Base-by-base conservation (phyloP, 2,329 filamentous ascomycete genomes). In the Thelonectria discophora region DNA sequence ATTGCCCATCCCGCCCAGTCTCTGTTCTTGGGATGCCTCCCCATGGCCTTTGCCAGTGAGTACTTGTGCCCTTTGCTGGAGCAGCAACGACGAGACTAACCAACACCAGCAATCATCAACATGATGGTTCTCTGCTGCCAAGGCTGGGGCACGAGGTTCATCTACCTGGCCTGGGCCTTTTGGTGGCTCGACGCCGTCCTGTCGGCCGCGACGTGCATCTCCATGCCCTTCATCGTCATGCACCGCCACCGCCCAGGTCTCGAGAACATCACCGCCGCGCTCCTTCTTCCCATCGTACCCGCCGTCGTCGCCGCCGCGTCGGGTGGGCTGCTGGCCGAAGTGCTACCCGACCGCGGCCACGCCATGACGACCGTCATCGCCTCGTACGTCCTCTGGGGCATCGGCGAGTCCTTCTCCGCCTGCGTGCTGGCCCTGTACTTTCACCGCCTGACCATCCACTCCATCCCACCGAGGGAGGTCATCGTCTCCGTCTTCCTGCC, bases 401-500 rank as follows among this genome's bases (percentile, higher is more conserved):
- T 87, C 59, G 86, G 88, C 5, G 81, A 78, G 67, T 74, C 74
- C 34, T 80, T 92, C 52, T 85, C 88, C 2, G 83, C 88, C 74
- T 81, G 83, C 43, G 83, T 90, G 18, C 77, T 91, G 24, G 86
- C 86, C 11, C 83, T 92, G 39, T 92, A 92, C 75, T 90, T 90
- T 70, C 86, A 89, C 61, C 86, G 89, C 11, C 79, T 92, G 10
- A 87, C 86, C 4, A 74, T 91, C 3, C 85, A 91, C 74, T 86
- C 87, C 40, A 80, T 91, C 13, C 89, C 89, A 0, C 84, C 88
- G 1, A 81, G 84, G 50, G 89, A 90, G 70, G 85, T 88, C 57
- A 88, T 91, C 45, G 88, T 91, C 10, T 89, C 85, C 2, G 84
- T 87, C 7, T 90, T 91, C 66, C 76, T 92, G 0, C 89, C 89